Percentiles rank a stretch among this genome's conserved stretches.
These are phyloP conservation scores for Termitomyces sp. DNA, from an alignment of 768 basidiomycete species.

Conservation along the genomic window DNA sequence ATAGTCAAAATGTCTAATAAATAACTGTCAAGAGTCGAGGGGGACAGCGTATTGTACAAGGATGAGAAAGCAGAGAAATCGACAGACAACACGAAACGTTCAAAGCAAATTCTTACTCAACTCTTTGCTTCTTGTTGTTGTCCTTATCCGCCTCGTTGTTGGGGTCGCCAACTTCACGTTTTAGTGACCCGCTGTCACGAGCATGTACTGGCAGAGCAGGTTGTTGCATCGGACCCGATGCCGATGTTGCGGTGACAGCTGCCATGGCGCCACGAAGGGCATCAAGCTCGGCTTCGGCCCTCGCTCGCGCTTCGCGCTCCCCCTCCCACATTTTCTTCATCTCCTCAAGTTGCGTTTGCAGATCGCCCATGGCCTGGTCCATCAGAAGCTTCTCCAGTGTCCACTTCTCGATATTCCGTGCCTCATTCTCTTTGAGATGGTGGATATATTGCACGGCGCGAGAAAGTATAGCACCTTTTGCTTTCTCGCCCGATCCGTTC, in stretches of 20 bases:
- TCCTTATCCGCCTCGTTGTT: conserved; percentile 11
- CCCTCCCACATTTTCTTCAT: conserved; percentile 78
- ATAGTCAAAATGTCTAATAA: conserved; percentile 7
- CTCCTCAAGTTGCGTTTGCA: conserved; percentile 81
- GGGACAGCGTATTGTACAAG: conserved; percentile 1
- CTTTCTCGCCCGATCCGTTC: conserved; percentile 79
- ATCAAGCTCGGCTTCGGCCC: conserved; percentile 63
- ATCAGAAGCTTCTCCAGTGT: conserved; percentile 87
- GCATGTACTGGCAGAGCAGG: conserved; percentile 6
- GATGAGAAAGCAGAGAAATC: neutral
- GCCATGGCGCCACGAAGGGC: conserved; percentile 33
- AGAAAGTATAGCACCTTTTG: conserved; percentile 84
- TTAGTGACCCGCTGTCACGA: conserved; percentile 10
- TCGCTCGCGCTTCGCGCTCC: conserved; percentile 54
- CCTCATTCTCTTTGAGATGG: conserved; percentile 87
- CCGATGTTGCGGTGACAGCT: neutral
- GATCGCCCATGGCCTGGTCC: conserved; percentile 88
- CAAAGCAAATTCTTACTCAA: conserved; percentile 24
- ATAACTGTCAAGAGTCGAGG: neutral
- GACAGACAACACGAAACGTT: neutral
- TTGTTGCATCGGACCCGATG: conserved; percentile 3
- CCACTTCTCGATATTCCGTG: conserved; percentile 90
- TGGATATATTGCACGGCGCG: conserved; percentile 91
- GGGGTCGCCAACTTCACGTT: conserved; percentile 10
- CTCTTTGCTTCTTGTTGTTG: conserved; percentile 33